Conservation (phyloP, 2,329 filamentous ascomycete genomes). For the Trichoderma sp. region DNA sequence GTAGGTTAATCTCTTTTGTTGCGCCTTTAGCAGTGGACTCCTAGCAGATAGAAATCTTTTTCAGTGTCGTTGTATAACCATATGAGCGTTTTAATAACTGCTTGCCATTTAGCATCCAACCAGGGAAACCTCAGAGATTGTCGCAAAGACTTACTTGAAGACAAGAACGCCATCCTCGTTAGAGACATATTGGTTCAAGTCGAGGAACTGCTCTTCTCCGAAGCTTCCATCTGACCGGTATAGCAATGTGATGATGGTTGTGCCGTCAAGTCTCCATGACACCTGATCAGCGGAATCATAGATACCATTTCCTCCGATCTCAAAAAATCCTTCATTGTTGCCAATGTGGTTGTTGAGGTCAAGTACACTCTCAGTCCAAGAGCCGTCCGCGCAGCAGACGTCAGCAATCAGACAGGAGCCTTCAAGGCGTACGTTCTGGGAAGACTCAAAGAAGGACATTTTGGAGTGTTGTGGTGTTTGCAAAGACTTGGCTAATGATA, state of each 20-base stretch:
- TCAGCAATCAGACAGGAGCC: conserved; percentile 7
- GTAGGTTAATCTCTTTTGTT: background rate
- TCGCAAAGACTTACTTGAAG: background rate
- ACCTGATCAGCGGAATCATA: background rate
- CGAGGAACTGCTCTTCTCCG: conserved; percentile 1
- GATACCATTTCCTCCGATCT: background rate
- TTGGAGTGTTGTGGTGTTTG: background rate
- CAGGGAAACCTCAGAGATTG: background rate
- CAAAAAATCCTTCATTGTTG: conserved; percentile 3
- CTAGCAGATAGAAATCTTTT: no score
- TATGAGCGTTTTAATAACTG: background rate
- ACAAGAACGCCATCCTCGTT: conserved; percentile 8
- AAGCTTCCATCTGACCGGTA: conserved; percentile 3
- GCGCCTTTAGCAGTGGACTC: background rate
- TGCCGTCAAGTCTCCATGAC: conserved; percentile 14
- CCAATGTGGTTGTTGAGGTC: conserved; percentile 9
- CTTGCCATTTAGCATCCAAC: background rate
- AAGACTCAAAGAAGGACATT: conserved; percentile 1
- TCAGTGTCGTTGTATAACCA: background rate
- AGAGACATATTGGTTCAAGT: background rate
- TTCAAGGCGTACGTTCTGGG: conserved; percentile 16
- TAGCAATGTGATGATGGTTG: background rate
- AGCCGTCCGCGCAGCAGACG: background rate
- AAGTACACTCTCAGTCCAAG: background rate
- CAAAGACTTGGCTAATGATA: background rate